Conservation (phyloP, 2,329 filamentous ascomycete species). For the Colletotrichum plurivorum region DNA sequence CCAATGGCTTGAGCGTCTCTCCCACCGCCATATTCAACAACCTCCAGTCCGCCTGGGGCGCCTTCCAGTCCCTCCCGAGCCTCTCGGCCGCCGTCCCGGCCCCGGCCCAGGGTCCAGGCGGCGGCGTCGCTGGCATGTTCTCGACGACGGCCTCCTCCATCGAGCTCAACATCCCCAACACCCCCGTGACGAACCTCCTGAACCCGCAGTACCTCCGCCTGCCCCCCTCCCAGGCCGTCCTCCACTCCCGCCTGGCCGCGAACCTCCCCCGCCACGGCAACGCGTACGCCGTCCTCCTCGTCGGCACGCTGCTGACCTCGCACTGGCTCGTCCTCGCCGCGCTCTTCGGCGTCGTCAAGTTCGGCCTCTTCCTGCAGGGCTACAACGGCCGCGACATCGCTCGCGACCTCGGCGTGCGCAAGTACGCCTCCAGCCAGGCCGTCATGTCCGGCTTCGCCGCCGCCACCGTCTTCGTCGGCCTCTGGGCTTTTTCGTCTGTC, state of each 20-base stretch:
- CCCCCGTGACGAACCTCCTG: constrained; percentile 37
- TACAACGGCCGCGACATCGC: constrained; percentile 38
- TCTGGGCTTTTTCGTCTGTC: constrained; percentile 37
- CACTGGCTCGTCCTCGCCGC: constrained; percentile 37
- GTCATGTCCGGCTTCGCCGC: constrained; percentile 33
- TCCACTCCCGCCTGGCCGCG: constrained; percentile 31
- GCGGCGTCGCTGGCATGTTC: not conserved
- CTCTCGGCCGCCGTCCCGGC: constrained; percentile 10
- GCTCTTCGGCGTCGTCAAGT: constrained; percentile 36
- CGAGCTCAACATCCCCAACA: constrained; percentile 34
- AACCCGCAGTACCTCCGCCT: constrained; percentile 33
- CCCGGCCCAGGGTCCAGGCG: not conserved
- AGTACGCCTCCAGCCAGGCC: constrained; percentile 34
- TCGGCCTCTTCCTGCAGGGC: constrained; percentile 35
- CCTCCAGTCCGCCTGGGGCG: constrained; percentile 29
- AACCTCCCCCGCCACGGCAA: constrained; percentile 38
- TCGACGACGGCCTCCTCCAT: constrained; percentile 9
- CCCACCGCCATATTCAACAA: constrained; percentile 28
- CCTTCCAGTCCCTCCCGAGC: constrained; percentile 30
- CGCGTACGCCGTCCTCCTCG: constrained; percentile 38
- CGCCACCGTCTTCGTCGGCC: constrained; percentile 25
- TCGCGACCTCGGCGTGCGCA: constrained; percentile 37
- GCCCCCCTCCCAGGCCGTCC: constrained; percentile 30
- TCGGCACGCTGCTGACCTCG: constrained; percentile 35
- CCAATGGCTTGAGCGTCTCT: constrained; percentile 13